Evolutionary conservation across 345 rosid species (phyloP).

Genomic region (Corchorus capsularis): DNA sequence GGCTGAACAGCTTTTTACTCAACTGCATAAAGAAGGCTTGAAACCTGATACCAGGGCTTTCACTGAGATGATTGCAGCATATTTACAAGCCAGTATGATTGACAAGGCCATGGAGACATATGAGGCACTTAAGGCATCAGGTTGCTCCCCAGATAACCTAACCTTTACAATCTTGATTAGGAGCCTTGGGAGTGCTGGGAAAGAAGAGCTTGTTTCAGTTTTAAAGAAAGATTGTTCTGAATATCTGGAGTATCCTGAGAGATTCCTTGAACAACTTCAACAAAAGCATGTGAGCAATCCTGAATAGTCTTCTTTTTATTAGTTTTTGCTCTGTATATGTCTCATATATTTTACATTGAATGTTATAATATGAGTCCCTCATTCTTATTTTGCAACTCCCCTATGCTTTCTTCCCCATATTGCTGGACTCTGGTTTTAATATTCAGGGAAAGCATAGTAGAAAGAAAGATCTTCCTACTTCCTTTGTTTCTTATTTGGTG

Average conservation of each 20-base stretch:
- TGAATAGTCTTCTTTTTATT: neutral
- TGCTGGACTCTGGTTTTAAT: neutral
- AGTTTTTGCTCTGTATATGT: neutral
- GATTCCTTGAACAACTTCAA: constrained; percentile 50
- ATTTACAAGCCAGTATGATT: constrained; percentile 41
- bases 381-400: neutral
- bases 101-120: constrained; percentile 61
- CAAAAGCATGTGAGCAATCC: constrained; percentile 34
- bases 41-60: constrained; percentile 51
- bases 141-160: constrained; percentile 47
- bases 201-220: constrained; percentile 40
- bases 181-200: constrained; percentile 51
- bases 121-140: constrained; percentile 43
- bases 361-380: neutral
- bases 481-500: neutral
- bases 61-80: constrained; percentile 65
- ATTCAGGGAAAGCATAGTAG: neutral
- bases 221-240: constrained; percentile 51
- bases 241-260: constrained; percentile 51
- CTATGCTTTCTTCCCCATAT: neutral
- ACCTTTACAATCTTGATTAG: constrained; percentile 58
- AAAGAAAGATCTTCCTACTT: neutral
- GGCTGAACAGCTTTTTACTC: constrained; percentile 46
- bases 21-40: constrained; percentile 44
- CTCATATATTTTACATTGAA: constrained; percentile 2